A percentile compares a stretch with the other conserved stretches of the same genome.
Evolutionary conservation across 2,329 filamentous ascomycete genomes (phyloP).

Genomic region (Monilinia fructigena): DNA sequence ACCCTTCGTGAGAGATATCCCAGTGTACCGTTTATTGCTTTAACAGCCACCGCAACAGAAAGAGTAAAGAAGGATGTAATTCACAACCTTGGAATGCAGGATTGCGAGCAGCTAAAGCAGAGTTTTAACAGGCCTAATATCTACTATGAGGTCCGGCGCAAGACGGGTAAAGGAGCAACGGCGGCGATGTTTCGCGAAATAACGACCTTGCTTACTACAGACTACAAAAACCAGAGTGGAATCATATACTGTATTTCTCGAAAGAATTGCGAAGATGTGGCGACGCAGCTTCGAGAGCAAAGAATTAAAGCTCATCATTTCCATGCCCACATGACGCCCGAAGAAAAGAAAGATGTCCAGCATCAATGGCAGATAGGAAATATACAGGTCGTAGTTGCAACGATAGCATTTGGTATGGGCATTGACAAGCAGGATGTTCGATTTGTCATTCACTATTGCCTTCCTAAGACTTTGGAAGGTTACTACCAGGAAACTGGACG

Average conservation of each 20-base stretch:
- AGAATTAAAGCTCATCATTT: constrained; percentile 78
- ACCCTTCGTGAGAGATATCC: constrained; percentile 70
- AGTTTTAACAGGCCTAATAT: constrained; percentile 98
- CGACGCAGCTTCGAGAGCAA: constrained; percentile 61
- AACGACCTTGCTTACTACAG: constrained; percentile 64
- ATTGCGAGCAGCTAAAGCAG: constrained; percentile 78
- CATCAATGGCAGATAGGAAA: constrained; percentile 76
- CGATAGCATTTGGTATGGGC: constrained; percentile 99
- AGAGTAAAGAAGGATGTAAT: constrained; percentile 92
- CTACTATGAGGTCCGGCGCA: constrained; percentile 74
- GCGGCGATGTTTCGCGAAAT: constrained; percentile 47
- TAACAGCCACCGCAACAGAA: constrained; percentile 92
- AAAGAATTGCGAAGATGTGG: constrained; percentile 77
- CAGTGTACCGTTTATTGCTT: constrained; percentile 83
- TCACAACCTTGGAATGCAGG: constrained; percentile 77
- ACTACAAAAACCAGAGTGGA: constrained; percentile 71
- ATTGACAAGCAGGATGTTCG: constrained; percentile 97
- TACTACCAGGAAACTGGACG: constrained; percentile 98
- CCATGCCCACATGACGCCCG: constrained; percentile 72
- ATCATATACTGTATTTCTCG: constrained; percentile 93
- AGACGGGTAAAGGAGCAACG: constrained; percentile 43
- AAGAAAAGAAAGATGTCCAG: constrained; percentile 70
- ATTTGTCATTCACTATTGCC: constrained; percentile 89
- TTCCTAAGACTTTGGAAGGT: constrained; percentile 93
- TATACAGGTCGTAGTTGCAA: constrained; percentile 90